Conservation (phyloP, 441 rosid genomes). For the Iberis amara region DNA sequence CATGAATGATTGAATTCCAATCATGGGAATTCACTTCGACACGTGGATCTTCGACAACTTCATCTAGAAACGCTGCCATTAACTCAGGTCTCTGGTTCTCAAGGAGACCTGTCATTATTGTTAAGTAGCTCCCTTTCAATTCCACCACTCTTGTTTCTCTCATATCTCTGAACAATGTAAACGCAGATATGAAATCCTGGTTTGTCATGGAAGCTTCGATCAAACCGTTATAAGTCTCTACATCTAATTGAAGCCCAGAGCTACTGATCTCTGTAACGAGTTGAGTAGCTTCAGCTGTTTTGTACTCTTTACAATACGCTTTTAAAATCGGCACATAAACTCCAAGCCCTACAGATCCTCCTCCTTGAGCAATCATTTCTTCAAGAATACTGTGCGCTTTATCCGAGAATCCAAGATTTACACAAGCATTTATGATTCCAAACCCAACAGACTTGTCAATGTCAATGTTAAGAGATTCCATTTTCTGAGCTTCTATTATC, state of each 20-base stretch:
- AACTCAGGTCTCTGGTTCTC: conserved; percentile 83
- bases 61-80: conserved; percentile 87
- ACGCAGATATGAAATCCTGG: conserved; percentile 81
- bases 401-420: conserved; percentile 64
- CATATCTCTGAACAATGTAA: conserved; percentile 80
- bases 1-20: conserved; percentile 93
- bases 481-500: conserved; percentile 72
- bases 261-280: conserved; percentile 66
- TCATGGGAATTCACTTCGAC: conserved; percentile 87
- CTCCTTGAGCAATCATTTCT: conserved; percentile 60
- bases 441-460: conserved; percentile 63
- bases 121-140: conserved; percentile 70
- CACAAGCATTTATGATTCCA: conserved; percentile 68
- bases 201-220: conserved; percentile 83
- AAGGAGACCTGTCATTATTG: conserved; percentile 81
- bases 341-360: conserved; percentile 47
- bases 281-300: conserved; percentile 88
- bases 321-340: conserved; percentile 62
- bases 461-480: conserved; percentile 37
- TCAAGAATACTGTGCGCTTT: conserved; percentile 72
- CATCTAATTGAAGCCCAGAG: conserved; percentile 59
- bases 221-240: conserved; percentile 47
- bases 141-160: conserved; percentile 53
- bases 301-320: conserved; percentile 69
- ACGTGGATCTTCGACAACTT: conserved; percentile 75